Conservation (phyloP, 202 grass and related monocot genomes). For the Brachypodium distachyon region DNA sequence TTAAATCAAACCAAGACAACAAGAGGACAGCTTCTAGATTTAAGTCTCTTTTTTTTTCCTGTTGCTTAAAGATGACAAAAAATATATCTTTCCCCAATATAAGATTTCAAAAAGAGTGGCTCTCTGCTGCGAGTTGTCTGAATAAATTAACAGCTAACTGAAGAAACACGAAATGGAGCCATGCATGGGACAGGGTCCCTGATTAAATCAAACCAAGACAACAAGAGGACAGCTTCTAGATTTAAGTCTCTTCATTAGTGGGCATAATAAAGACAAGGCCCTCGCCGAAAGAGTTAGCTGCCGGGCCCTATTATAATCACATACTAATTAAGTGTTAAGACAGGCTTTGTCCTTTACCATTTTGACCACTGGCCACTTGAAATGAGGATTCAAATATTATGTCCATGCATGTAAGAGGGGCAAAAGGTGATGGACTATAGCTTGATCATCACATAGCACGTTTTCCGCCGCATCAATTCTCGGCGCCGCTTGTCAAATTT, state of each 20-base stretch:
- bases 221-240: slow-evolving; percentile 19
- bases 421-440: background rate
- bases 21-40: slow-evolving; percentile 23
- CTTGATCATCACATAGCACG: slow-evolving; percentile 10
- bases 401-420: background rate
- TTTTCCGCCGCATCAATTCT: slow-evolving; percentile 16
- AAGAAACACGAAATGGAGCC: slow-evolving; percentile 27
- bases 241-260: slow-evolving; percentile 34
- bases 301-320: slow-evolving; percentile 21
- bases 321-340: background rate
- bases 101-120: background rate
- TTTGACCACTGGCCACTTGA: slow-evolving; percentile 4
- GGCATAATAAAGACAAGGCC: slow-evolving; percentile 32
- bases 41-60: slow-evolving; percentile 22
- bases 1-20: slow-evolving; percentile 28
- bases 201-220: slow-evolving; percentile 34
- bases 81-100: slow-evolving; percentile 7
- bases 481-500: slow-evolving; percentile 26
- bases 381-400: background rate
- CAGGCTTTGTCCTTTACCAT: slow-evolving; percentile 3
- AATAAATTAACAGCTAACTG: slow-evolving; percentile 10
- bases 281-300: slow-evolving; percentile 27
- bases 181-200: background rate
- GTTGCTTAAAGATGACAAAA: slow-evolving; percentile 36
- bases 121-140: background rate